phyloP scores from a whole-genome alignment of 1,284 basidiomycete genomes.

The Sanghuangporus weigelae region DNA sequence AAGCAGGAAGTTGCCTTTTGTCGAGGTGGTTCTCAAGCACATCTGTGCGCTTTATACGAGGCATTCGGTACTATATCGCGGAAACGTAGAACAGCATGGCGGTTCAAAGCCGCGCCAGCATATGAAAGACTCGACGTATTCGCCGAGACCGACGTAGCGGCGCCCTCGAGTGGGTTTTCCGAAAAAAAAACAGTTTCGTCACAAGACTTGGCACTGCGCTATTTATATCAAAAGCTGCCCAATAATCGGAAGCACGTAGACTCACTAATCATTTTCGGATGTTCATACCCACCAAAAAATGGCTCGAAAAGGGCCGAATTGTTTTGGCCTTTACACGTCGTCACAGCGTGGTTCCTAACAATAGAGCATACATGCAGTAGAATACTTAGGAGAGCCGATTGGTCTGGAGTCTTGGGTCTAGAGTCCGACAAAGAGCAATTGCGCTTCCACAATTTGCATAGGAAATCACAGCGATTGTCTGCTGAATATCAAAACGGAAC shows the following conservation, averaged over 20 bases:
- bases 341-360: neutral
- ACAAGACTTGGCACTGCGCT: neutral
- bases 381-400: neutral
- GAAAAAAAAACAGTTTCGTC: neutral
- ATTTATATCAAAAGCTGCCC: neutral
- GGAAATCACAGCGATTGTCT: too few species aligned
- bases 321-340: neutral
- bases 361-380: neutral
- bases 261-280: neutral
- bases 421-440: neutral
- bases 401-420: neutral
- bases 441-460: neutral
- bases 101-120: neutral
- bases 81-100: neutral
- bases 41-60: neutral
- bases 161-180: neutral
- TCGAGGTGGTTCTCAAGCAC: neutral
- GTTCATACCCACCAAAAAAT: neutral
- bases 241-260: neutral
- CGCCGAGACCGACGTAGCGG: neutral
- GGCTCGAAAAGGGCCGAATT: neutral
- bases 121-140: constrained; percentile 2
- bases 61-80: neutral
- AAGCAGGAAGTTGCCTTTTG: neutral
- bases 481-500: too few species aligned